Evolutionary conservation across 2,329 filamentous ascomycete species (phyloP).

Genomic region (Leptographium radiaticola): DNA sequence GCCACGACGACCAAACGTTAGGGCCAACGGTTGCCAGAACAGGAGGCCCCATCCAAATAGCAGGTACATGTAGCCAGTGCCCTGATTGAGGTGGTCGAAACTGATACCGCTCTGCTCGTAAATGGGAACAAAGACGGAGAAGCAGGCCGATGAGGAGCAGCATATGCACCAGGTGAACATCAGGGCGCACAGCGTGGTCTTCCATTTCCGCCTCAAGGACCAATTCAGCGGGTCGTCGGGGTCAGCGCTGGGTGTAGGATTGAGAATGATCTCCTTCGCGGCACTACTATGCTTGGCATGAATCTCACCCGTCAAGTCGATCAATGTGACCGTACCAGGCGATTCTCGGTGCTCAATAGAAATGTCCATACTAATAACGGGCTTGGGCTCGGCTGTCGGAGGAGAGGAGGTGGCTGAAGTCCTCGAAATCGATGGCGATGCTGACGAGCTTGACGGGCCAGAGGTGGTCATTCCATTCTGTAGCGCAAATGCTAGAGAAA

Average conservation of each 20-base stretch:
- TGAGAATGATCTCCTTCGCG: background rate
- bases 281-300: no score
- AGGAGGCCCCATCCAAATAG: slow-evolving; percentile 31
- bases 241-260: slow-evolving; percentile 26
- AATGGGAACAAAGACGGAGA: slow-evolving; percentile 34
- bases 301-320: no score
- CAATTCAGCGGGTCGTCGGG: slow-evolving; percentile 40
- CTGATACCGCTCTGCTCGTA: slow-evolving; percentile 31
- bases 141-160: slow-evolving; percentile 34
- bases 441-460: no score
- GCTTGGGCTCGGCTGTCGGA: no score
- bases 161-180: slow-evolving; percentile 29
- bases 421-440: no score
- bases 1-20: slow-evolving; percentile 26
- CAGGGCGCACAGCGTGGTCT: slow-evolving; percentile 16
- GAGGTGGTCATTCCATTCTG: no score
- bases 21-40: slow-evolving; percentile 33
- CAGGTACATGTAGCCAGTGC: slow-evolving; percentile 33
- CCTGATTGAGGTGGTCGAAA: slow-evolving; percentile 29
- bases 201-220: slow-evolving; percentile 34
- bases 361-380: no score
- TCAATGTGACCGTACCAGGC: no score
- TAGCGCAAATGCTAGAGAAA: no score
- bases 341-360: no score
- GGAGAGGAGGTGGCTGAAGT: no score